Evolutionary conservation across 2,329 filamentous ascomycete species (phyloP), one percentile per base, ranked within the genome.

Genomic region (Alternaria sp.): DNA sequence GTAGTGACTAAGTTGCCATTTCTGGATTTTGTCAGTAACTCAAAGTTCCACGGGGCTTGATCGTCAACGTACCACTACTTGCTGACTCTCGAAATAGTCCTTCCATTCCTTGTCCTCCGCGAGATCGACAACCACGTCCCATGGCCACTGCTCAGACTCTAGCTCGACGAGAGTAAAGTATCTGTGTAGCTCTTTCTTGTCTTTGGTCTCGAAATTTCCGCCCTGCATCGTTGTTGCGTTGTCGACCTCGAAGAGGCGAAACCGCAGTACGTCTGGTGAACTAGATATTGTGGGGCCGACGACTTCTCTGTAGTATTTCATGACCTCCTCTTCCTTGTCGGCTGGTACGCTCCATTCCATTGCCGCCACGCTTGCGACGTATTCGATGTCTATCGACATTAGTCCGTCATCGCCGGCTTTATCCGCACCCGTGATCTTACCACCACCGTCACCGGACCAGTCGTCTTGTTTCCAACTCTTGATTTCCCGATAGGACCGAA

Each of bases 71-170:
- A 69, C 68, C 40, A 69, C 67, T 10, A 58, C 54, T 10, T 36
- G 30, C 28, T 68, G 64, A 2, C 26, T 23, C 45, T 70, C 68
- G 40, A 70, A 70, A 15, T 61, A 70, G 7, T 59, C 23, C 25
- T 55, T 55, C 68, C 68, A 70, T 8, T 59, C 44, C 17, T 52
- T 19, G 15, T 63, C 55, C 11, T 69, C 59, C 1, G 62, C 65
- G 55, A 70, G 59, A 8, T 64, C 62, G 49, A 70, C 36, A n/a
- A 70, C 59, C 30, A 58, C 60, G 25, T 68, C 68, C 68, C 68
- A 70, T 11, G 67, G 68, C 67, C 65, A 69, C 30, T 70, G 58
- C 26, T 69, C 67, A 4, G 62, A 63, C 32, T 60, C 67, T 21
- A 69, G 46, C 51, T 70, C 68, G 9, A 65, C 62, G 5, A 66